Conservation (phyloP, 345 rosid genomes). For the Raphanus raphanistrum region DNA sequence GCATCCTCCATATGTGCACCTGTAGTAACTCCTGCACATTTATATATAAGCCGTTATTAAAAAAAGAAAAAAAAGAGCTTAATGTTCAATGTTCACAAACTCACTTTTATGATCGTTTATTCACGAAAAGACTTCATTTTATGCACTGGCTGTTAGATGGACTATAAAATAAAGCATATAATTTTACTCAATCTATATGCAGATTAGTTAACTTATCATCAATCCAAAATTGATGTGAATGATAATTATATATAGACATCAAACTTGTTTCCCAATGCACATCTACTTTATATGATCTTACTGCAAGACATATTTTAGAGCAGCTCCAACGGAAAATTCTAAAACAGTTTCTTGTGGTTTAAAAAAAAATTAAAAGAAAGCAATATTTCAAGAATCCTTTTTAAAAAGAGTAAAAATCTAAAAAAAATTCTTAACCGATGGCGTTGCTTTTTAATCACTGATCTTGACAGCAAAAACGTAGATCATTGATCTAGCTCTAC, state of each 20-base stretch:
- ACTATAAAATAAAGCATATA: background rate
- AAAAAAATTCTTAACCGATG: too few relatives aligned
- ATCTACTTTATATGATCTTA: background rate
- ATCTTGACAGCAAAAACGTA: background rate
- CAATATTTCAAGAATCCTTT: too few relatives aligned
- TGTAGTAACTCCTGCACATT: slow-evolving; percentile 74
- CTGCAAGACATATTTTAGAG: background rate
- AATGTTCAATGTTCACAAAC: background rate
- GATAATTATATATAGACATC: background rate
- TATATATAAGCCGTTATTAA: background rate
- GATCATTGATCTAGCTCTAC: background rate
- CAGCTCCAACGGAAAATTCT: too few relatives aligned
- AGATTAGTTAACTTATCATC: background rate
- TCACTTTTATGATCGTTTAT: background rate
- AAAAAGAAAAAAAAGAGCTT: background rate
- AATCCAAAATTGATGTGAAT: background rate
- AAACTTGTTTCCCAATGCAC: background rate
- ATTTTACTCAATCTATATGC: background rate
- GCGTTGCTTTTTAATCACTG: background rate
- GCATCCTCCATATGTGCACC: slow-evolving; percentile 85
- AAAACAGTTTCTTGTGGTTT: too few relatives aligned
- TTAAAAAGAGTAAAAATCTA: too few relatives aligned
- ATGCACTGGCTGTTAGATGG: background rate
- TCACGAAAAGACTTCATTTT: background rate
- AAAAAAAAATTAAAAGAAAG: too few relatives aligned